A percentile compares a stretch with the other conserved stretches of the same genome.
Evolutionary conservation across 2,329 filamentous ascomycete species (phyloP).

Genomic region (Colletotrichum karsti): DNA sequence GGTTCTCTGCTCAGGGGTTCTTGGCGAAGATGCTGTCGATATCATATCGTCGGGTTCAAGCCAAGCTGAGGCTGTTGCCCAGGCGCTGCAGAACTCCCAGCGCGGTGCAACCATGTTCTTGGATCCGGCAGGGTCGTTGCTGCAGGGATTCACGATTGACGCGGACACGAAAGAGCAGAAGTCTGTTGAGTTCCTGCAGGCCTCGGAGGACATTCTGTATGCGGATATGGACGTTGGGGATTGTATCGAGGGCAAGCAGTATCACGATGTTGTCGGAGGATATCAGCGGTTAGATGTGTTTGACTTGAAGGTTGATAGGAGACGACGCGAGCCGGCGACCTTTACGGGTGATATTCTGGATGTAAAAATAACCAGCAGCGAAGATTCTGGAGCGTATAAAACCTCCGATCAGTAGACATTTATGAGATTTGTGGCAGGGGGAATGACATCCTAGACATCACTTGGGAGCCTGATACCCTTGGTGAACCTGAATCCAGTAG

Average conservation of each 20-base stretch:
- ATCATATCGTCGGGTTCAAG: slow-evolving; percentile 38
- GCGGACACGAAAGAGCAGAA: slow-evolving; percentile 29
- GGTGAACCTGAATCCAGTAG: no score
- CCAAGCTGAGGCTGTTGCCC: slow-evolving; percentile 36
- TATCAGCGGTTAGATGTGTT: slow-evolving; percentile 66
- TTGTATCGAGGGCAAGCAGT: slow-evolving; percentile 65
- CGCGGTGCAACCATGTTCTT: slow-evolving; percentile 59
- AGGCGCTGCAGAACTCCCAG: slow-evolving; percentile 45
- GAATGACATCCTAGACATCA: no score
- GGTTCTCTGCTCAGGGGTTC: slow-evolving; percentile 53
- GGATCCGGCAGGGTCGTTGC: slow-evolving; percentile 55
- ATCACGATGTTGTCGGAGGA: slow-evolving; percentile 63
- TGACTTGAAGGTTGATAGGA: slow-evolving; percentile 55
- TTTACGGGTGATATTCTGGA: slow-evolving; percentile 29
- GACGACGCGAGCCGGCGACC: slow-evolving; percentile 41
- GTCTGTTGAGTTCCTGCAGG: slow-evolving; percentile 47
- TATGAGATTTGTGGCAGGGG: no score
- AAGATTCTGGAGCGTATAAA: no score
- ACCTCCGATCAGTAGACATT: no score
- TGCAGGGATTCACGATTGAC: slow-evolving; percentile 47
- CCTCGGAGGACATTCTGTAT: slow-evolving; percentile 58
- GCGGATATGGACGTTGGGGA: slow-evolving; percentile 57
- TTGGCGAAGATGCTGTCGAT: slow-evolving; percentile 50
- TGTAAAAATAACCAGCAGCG: no score
- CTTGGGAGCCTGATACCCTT: no score